These are phyloP conservation scores for Cyanodermella asteris DNA, from an alignment of 2,329 filamentous ascomycete species.

Conservation along the genomic window DNA sequence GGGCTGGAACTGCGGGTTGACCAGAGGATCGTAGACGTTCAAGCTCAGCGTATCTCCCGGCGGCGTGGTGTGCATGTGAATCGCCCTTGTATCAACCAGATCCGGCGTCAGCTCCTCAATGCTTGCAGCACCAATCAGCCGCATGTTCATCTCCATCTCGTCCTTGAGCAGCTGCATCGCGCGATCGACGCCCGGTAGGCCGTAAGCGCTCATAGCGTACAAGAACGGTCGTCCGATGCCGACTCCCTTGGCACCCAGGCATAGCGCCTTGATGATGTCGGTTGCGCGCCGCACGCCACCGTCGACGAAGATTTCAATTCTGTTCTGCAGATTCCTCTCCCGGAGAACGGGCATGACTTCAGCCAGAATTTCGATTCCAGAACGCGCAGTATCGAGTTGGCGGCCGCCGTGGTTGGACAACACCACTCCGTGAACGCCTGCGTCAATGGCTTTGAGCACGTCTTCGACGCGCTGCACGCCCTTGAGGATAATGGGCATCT, in stretches of 20 bases:
- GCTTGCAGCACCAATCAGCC: slow-evolving; percentile 58
- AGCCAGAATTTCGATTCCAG: slow-evolving; percentile 71
- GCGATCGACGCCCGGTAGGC: slow-evolving; percentile 63
- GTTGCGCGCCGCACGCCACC: slow-evolving; percentile 77
- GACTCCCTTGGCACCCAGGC: slow-evolving; percentile 74
- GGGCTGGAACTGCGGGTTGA: slow-evolving; percentile 23
- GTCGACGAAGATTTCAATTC: slow-evolving; percentile 76
- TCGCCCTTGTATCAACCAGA: slow-evolving; percentile 54
- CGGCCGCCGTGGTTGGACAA: slow-evolving; percentile 90
- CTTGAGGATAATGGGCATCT: slow-evolving; percentile 91
- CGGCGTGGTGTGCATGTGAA: slow-evolving; percentile 39
- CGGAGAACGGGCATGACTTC: slow-evolving; percentile 81
- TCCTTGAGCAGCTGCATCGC: slow-evolving; percentile 87
- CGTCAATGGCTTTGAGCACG: slow-evolving; percentile 65
- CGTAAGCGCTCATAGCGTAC: slow-evolving; percentile 89
- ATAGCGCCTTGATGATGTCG: slow-evolving; percentile 88
- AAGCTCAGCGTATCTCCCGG: slow-evolving; percentile 39
- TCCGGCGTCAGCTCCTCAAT: slow-evolving; percentile 61
- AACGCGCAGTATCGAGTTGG: slow-evolving; percentile 79
- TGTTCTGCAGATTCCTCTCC: slow-evolving; percentile 47
- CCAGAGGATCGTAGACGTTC: slow-evolving; percentile 33
- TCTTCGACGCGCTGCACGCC: slow-evolving; percentile 93
- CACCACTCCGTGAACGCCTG: slow-evolving; percentile 70
- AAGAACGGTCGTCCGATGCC: slow-evolving; percentile 89
- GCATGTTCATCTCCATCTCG: slow-evolving; percentile 99